These are phyloP conservation scores for Pogostemon cablin DNA, from an alignment of 257 asterid species.

Conservation along the genomic window DNA sequence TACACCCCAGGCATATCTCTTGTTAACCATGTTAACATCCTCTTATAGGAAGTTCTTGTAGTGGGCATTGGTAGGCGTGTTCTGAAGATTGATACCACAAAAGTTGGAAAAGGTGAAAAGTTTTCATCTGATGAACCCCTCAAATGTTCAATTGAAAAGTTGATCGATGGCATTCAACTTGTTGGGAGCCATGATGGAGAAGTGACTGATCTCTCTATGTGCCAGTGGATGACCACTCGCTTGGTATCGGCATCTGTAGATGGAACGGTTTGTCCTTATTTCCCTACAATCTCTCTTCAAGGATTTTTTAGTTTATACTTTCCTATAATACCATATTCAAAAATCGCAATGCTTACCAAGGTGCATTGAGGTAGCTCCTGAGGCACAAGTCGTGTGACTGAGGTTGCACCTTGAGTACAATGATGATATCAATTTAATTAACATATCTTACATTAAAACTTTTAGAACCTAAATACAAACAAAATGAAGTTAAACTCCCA, in stretches of 20 bases:
- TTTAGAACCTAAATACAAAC: no score
- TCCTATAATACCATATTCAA: not conserved
- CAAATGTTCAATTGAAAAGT: conserved; percentile 69
- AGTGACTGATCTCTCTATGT: conserved; percentile 96
- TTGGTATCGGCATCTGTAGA: conserved; percentile 94
- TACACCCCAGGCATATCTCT: not conserved
- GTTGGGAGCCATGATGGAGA: conserved; percentile 98
- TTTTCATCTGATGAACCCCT: conserved; percentile 92
- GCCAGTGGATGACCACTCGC: conserved; percentile 99
- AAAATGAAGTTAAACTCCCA: no score
- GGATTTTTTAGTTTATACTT: conserved; percentile 4
- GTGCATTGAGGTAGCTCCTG: no score
- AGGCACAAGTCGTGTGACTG: no score
- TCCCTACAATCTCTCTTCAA: not conserved
- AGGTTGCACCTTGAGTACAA: no score
- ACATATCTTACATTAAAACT: no score
- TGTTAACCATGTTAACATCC: conserved; percentile 25
- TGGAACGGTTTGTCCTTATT: conserved; percentile 76
- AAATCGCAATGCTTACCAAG: no score
- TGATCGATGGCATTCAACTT: conserved; percentile 87
- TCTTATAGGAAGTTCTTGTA: conserved; percentile 83
- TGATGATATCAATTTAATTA: no score
- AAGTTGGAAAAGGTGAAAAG: conserved; percentile 82
- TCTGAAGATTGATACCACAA: conserved; percentile 84
- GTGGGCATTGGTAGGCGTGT: conserved; percentile 83